phyloP scores from a whole-genome alignment of 441 rosid genomes.

The Omphalea diandra region DNA sequence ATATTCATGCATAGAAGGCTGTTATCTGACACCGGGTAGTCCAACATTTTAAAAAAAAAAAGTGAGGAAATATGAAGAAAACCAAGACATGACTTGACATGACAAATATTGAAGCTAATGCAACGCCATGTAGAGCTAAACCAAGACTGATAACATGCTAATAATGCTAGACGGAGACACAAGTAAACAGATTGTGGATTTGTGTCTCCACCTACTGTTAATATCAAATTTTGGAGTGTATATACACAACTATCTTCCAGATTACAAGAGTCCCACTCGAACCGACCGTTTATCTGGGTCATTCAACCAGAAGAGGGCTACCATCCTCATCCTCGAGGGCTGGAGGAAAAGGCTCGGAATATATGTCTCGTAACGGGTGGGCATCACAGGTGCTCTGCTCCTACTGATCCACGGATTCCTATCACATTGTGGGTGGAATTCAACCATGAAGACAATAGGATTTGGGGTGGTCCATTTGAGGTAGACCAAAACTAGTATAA shows the following conservation, averaged over 20 bases:
- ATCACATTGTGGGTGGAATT: conserved; percentile 18
- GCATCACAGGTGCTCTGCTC: conserved; percentile 5
- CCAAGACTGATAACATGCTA: too few relatives aligned
- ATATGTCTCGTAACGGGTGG: conserved; percentile 8
- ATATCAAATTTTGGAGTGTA: conserved; percentile 32
- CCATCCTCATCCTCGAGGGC: not conserved
- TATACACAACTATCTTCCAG: conserved; percentile 28
- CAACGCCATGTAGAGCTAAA: too few relatives aligned
- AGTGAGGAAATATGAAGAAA: too few relatives aligned
- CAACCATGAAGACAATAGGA: conserved; percentile 30
- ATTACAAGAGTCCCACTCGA: conserved; percentile 31
- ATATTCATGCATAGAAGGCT: too few relatives aligned
- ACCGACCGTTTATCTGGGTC: conserved; percentile 41
- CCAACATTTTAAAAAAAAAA: not conserved
- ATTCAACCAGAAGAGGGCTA: conserved; percentile 12
- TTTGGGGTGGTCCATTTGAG: conserved; percentile 14
- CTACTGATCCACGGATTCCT: conserved; percentile 1
- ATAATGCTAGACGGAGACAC: too few relatives aligned
- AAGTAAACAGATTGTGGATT: too few relatives aligned
- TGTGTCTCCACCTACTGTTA: too few relatives aligned
- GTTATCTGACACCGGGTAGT: not conserved
- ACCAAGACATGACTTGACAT: too few relatives aligned
- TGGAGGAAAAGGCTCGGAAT: not conserved
- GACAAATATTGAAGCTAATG: not conserved
- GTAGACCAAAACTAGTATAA: conserved; percentile 9